Conservation (phyloP, 1,284 basidiomycete species). For the Neolentinus lepideus region DNA sequence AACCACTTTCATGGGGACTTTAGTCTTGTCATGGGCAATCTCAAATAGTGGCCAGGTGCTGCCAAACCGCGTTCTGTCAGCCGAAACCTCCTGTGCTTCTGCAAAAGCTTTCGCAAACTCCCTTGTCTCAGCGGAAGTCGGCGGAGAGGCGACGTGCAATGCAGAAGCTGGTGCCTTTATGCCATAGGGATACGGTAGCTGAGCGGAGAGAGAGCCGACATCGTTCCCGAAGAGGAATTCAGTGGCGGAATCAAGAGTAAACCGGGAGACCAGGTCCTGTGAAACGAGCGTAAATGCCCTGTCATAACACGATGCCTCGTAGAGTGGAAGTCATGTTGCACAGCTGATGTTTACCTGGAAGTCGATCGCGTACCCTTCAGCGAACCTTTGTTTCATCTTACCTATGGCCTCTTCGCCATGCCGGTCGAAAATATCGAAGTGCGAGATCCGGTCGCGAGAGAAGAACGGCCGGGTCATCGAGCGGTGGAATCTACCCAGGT, state of each 20-base stretch:
- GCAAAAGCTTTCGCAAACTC: conserved; percentile 32
- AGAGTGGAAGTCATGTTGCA: no score
- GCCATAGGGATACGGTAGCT: conserved; percentile 23
- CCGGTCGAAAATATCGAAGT: conserved; percentile 40
- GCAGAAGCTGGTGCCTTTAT: background rate
- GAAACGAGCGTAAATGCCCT: background rate
- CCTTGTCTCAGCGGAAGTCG: conserved; percentile 11
- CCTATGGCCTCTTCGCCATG: conserved; percentile 21
- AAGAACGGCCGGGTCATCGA: conserved; percentile 40
- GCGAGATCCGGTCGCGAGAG: conserved; percentile 33
- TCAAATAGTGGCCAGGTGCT: conserved; percentile 32
- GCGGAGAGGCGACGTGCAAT: background rate
- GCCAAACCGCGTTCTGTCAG: conserved; percentile 26
- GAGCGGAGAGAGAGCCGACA: conserved; percentile 23
- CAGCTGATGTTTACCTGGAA: conserved; percentile 14
- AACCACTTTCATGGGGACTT: conserved; percentile 29
- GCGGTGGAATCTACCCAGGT: conserved; percentile 30
- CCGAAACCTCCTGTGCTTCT: conserved; percentile 25
- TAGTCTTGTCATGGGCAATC: conserved; percentile 29
- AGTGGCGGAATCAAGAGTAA: conserved; percentile 32
- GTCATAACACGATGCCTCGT: no score
- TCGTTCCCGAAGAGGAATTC: conserved; percentile 34
- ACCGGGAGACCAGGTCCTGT: conserved; percentile 25
- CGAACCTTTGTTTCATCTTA: conserved; percentile 13
- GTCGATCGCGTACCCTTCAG: conserved; percentile 14